phyloP scores from a whole-genome alignment of 495 filamentous ascomycete genomes.

The Friedmanniomyces endolithicus region DNA sequence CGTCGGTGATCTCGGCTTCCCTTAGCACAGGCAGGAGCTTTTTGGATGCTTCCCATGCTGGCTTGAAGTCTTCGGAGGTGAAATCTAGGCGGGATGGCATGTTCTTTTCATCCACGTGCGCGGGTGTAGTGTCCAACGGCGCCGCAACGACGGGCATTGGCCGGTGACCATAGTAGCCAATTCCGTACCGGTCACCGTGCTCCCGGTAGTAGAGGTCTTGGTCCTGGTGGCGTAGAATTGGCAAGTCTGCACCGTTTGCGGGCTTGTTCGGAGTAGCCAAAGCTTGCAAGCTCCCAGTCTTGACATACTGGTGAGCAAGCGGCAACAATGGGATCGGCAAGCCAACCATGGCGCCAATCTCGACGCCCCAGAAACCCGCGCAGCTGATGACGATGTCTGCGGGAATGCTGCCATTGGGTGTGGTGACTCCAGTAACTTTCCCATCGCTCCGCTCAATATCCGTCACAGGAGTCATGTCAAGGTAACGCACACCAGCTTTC shows the following conservation, averaged over 20 bases:
- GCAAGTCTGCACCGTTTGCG: constrained; percentile 34
- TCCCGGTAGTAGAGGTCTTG: constrained; percentile 44
- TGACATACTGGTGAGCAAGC: constrained; percentile 41
- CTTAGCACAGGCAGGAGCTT: constrained; percentile 35
- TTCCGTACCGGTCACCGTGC: constrained; percentile 40
- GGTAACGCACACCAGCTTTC: constrained; percentile 37
- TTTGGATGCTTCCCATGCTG: constrained; percentile 37
- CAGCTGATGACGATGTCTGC: constrained; percentile 41
- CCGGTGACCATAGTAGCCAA: constrained; percentile 42
- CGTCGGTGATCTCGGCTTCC: constrained; percentile 34
- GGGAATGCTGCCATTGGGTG: constrained; percentile 29
- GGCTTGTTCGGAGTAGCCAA: constrained; percentile 26
- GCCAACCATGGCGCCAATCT: constrained; percentile 40
- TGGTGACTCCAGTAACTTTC: constrained; percentile 37
- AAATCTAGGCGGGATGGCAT: constrained; percentile 43
- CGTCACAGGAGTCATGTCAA: constrained; percentile 36
- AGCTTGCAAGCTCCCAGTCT: constrained; percentile 33
- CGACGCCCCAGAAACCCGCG: constrained; percentile 44
- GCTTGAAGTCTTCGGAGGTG: constrained; percentile 37
- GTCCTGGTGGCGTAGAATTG: constrained; percentile 41
- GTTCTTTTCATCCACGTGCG: constrained; percentile 37
- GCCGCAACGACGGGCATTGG: constrained; percentile 39
- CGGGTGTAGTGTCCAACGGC: constrained; percentile 32
- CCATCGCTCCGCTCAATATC: constrained; percentile 29
- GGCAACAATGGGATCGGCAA: constrained; percentile 39